Evolutionary conservation across 2,329 filamentous ascomycete species (phyloP).

Genomic region (Coleophoma crateriformis): DNA sequence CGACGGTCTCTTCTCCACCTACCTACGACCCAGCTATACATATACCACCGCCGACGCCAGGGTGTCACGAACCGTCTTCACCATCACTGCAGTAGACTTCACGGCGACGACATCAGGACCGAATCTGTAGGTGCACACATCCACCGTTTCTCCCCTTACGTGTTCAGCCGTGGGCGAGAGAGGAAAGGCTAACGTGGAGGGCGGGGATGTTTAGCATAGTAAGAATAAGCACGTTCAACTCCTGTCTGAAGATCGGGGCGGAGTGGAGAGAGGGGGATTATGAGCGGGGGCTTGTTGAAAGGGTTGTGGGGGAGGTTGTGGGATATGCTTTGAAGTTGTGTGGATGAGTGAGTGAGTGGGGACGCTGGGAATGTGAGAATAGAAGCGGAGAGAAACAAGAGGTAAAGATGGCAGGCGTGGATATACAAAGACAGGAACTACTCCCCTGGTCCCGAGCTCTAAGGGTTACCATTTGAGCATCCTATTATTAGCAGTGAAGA

Average conservation of each 20-base stretch:
- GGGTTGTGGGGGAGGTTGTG: not conserved
- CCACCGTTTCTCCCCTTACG: not conserved
- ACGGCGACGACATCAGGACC: not conserved
- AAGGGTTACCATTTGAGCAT: too few species aligned
- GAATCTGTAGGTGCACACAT: not conserved
- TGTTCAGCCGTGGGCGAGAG: too few species aligned
- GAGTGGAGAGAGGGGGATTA: not conserved
- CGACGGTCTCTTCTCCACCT: not conserved
- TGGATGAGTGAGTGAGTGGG: too few species aligned
- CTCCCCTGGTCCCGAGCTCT: too few species aligned
- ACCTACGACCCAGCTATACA: not conserved
- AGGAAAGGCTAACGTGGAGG: not conserved
- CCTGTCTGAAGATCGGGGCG: not conserved
- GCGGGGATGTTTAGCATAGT: not conserved
- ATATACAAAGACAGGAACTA: too few species aligned
- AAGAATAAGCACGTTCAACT: not conserved
- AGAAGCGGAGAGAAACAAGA: too few species aligned
- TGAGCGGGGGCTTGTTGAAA: not conserved
- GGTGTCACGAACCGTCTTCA: not conserved
- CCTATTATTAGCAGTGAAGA: too few species aligned
- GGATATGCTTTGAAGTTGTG: too few species aligned
- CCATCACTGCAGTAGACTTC: not conserved
- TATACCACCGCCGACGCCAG: not conserved
- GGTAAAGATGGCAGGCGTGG: too few species aligned
- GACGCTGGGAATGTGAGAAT: too few species aligned